Conservation (phyloP, 345 rosid genomes). For the Heritiera littoralis region DNA sequence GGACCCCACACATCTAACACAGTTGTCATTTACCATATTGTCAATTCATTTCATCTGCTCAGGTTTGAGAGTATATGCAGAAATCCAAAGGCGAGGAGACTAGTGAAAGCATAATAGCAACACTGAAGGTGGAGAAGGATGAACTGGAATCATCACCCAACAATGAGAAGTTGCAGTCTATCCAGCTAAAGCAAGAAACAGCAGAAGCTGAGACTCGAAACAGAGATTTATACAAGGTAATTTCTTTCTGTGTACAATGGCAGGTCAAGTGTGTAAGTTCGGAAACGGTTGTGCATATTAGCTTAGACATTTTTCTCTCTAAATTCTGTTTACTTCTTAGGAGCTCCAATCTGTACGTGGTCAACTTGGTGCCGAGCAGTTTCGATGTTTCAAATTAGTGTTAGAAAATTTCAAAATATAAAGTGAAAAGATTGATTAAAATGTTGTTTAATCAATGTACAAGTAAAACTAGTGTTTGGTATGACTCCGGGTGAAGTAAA, state of each 20-base stretch:
- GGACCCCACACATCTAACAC: too few relatives aligned
- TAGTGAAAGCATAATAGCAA: conserved; percentile 44
- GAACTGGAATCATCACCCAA: conserved; percentile 65
- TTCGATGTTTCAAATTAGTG: conserved; percentile 95
- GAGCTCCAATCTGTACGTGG: conserved; percentile 96
- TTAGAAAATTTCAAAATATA: too few relatives aligned
- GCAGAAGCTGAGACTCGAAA: conserved; percentile 73
- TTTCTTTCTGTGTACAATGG: not conserved
- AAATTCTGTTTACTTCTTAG: conserved; percentile 34
- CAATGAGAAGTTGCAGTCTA: conserved; percentile 69
- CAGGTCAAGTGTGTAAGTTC: not conserved
- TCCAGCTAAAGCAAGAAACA: conserved; percentile 76
- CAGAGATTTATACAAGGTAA: conserved; percentile 81
- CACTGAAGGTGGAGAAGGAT: conserved; percentile 78
- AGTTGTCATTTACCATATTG: not conserved
- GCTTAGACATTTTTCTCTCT: not conserved
- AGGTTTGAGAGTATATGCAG: conserved; percentile 37
- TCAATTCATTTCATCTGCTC: not conserved
- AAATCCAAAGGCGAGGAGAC: conserved; percentile 53
- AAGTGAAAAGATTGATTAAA: too few relatives aligned
- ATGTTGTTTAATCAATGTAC: too few relatives aligned
- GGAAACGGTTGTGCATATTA: not conserved
- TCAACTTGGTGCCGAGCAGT: conserved; percentile 95
- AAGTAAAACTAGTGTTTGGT: too few relatives aligned
- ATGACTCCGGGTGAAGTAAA: too few relatives aligned